phyloP scores from a whole-genome alignment of 1,139 yeast genomes.

The Debaryomyces fabryi region DNA sequence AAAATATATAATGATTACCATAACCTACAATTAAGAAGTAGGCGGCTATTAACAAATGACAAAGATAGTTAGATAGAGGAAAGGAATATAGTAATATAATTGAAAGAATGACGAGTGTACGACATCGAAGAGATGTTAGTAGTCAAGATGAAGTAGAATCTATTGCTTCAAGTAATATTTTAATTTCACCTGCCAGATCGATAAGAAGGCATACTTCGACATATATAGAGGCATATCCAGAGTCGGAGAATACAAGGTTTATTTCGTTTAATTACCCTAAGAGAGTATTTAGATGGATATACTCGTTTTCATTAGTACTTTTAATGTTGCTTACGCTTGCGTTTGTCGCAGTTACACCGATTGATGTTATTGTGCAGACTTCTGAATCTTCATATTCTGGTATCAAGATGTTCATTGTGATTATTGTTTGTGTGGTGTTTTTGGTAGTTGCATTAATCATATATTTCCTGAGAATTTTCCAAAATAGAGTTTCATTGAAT shows the following conservation, averaged over 20 bases:
- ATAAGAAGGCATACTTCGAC: slow-evolving; percentile 5
- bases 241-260: background rate
- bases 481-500: slow-evolving; percentile 58
- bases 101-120: slow-evolving; percentile 1
- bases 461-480: slow-evolving; percentile 56
- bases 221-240: slow-evolving; percentile 5
- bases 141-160: slow-evolving; percentile 1
- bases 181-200: background rate
- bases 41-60: background rate
- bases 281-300: slow-evolving; percentile 51
- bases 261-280: slow-evolving; percentile 32
- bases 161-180: slow-evolving; percentile 1
- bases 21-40: background rate
- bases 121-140: background rate
- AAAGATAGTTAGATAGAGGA: background rate
- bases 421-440: slow-evolving; percentile 69
- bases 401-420: slow-evolving; percentile 73
- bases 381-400: slow-evolving; percentile 55
- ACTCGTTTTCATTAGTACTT: slow-evolving; percentile 57
- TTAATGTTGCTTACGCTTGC: slow-evolving; percentile 54
- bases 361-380: slow-evolving; percentile 76
- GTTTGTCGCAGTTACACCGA: slow-evolving; percentile 66
- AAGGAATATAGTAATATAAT: background rate
- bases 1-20: background rate
- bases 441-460: slow-evolving; percentile 51